Percentiles rank a stretch among this genome's conserved stretches.
These are phyloP conservation scores for Hemerocallis citrina DNA, from an alignment of 106 monocot species.

Conservation along the genomic window DNA sequence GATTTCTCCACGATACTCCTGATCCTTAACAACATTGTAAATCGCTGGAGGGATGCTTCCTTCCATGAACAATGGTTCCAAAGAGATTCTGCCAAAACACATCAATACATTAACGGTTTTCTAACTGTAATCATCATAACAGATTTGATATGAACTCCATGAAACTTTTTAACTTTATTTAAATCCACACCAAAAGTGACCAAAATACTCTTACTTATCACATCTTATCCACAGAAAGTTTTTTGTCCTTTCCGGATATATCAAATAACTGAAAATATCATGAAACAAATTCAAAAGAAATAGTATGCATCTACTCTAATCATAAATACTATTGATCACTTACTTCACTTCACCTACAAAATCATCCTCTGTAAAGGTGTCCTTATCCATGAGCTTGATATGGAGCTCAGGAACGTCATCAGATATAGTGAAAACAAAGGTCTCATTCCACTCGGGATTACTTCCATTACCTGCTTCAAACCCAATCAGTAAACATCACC, in stretches of 20 bases:
- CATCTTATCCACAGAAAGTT: too few relatives aligned
- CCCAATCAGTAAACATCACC: not conserved
- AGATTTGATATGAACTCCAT: too few relatives aligned
- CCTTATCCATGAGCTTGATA: slow-evolving; percentile 56
- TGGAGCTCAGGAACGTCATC: slow-evolving; percentile 19
- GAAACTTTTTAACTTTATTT: too few relatives aligned
- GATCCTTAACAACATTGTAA: slow-evolving; percentile 82
- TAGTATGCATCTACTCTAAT: too few relatives aligned
- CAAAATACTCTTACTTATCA: too few relatives aligned
- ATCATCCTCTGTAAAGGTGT: slow-evolving; percentile 31
- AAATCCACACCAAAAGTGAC: too few relatives aligned
- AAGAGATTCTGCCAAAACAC: slow-evolving; percentile 41
- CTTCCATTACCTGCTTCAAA: slow-evolving; percentile 16
- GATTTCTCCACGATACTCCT: slow-evolving; percentile 70
- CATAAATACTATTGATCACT: too few relatives aligned
- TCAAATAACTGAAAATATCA: too few relatives aligned
- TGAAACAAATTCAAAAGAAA: too few relatives aligned
- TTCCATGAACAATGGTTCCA: slow-evolving; percentile 57
- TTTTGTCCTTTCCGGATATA: too few relatives aligned
- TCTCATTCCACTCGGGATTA: slow-evolving; percentile 64
- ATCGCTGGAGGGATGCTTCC: slow-evolving; percentile 53
- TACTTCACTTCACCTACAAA: slow-evolving; percentile 52
- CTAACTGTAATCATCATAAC: too few relatives aligned
- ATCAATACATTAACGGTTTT: too few relatives aligned
- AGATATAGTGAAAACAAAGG: slow-evolving; percentile 42